Conservation (phyloP, 495 filamentous ascomycete genomes). For the Ramalina intermedia region DNA sequence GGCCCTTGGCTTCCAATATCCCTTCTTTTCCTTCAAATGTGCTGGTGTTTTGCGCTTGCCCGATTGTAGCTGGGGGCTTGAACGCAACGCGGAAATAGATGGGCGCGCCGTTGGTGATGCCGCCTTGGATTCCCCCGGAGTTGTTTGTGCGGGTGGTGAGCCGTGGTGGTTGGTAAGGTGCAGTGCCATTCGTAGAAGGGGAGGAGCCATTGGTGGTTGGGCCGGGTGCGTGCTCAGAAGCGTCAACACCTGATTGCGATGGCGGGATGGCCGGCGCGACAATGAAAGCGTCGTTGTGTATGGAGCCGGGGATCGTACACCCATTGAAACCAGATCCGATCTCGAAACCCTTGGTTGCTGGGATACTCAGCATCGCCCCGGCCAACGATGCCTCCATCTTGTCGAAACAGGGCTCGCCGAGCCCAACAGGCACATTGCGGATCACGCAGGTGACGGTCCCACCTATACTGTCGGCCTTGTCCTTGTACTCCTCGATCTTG, state of each 20-base stretch:
- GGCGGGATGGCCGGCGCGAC: constrained; percentile 27
- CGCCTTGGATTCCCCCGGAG: constrained; percentile 91
- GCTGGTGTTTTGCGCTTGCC: constrained; percentile 75
- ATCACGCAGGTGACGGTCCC: constrained; percentile 95
- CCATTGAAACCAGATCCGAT: constrained; percentile 77
- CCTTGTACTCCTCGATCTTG: constrained; percentile 60
- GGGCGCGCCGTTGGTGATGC: constrained; percentile 85
- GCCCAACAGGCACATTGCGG: constrained; percentile 63
- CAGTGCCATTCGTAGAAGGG: constrained; percentile 22
- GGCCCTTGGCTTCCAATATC: constrained; percentile 77
- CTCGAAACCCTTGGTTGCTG: constrained; percentile 94
- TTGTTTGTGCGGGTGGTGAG: constrained; percentile 92
- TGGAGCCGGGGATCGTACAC: constrained; percentile 73
- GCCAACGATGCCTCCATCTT: constrained; percentile 90
- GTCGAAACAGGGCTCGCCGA: constrained; percentile 92
- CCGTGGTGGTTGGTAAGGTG: constrained; percentile 25
- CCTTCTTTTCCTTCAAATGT: constrained; percentile 65
- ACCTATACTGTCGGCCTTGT: constrained; percentile 69
- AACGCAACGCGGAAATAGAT: constrained; percentile 95
- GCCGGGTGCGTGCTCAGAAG: constrained; percentile 17
- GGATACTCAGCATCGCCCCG: constrained; percentile 95
- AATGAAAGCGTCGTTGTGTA: constrained; percentile 88
- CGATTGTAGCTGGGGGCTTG: constrained; percentile 93
- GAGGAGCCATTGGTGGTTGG: constrained; percentile 14
- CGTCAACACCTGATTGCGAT: constrained; percentile 11